phyloP scores from a whole-genome alignment of 805 yeast species.

The Metschnikowia peoriensis region DNA sequence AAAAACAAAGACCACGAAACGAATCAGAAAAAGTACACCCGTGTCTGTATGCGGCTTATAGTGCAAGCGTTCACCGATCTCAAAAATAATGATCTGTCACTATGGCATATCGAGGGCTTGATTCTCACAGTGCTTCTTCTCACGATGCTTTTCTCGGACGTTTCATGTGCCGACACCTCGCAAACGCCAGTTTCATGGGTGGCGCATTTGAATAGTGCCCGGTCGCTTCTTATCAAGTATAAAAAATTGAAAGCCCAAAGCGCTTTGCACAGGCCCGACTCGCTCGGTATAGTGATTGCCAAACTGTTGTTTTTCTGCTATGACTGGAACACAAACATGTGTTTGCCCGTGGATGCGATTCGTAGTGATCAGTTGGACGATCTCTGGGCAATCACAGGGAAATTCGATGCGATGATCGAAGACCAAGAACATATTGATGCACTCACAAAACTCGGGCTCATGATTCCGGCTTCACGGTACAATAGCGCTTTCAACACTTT shows the following conservation, averaged over 20 bases:
- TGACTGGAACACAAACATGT: constrained; percentile 19
- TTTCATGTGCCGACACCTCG: constrained; percentile 14
- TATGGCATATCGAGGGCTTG: constrained; percentile 25
- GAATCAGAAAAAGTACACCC: constrained; percentile 17
- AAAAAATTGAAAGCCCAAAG: constrained; percentile 15
- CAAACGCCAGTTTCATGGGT: constrained; percentile 22
- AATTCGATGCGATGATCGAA: constrained; percentile 7
- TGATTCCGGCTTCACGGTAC: constrained; percentile 14
- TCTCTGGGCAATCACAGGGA: constrained; percentile 7
- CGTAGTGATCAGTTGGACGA: constrained; percentile 11
- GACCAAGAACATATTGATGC: constrained; percentile 11
- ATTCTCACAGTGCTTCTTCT: constrained; percentile 26
- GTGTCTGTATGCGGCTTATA: constrained; percentile 19
- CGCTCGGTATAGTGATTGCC: constrained; percentile 19
- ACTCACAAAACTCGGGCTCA: constrained; percentile 12
- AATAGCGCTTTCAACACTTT: constrained; percentile 17
- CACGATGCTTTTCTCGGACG: constrained; percentile 25
- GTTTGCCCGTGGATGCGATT: constrained; percentile 12
- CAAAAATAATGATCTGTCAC: constrained; percentile 15
- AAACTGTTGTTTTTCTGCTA: constrained; percentile 19
- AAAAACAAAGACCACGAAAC: constrained; percentile 13
- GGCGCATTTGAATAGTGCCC: constrained; percentile 28
- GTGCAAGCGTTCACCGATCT: constrained; percentile 21
- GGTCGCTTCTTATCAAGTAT: constrained; percentile 24
- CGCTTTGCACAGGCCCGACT: constrained; percentile 16